phyloP scores from a whole-genome alignment of 1,284 basidiomycete species.

The Amylostereum areolatum region DNA sequence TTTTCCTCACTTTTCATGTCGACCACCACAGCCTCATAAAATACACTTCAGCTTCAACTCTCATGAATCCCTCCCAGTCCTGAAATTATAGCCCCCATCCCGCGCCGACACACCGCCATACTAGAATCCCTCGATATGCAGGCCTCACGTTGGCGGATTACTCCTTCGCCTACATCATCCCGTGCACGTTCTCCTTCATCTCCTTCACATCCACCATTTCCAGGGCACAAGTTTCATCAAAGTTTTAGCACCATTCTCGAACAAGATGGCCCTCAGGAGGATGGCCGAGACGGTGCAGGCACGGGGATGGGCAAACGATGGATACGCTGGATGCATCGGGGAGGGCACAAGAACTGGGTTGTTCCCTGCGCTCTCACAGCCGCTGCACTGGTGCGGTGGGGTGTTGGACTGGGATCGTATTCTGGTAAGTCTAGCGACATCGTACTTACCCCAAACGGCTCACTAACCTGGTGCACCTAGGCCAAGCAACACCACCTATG shows the following conservation, averaged over 20 bases:
- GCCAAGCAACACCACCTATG: conserved; percentile 70
- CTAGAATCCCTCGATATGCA: conserved; percentile 18
- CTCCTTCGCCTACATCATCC: conserved; percentile 16
- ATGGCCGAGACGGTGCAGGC: conserved; percentile 29
- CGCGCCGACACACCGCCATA: conserved; percentile 20
- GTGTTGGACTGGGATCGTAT: conserved; percentile 71
- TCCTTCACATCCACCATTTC: no score
- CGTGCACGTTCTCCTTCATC: conserved; percentile 17
- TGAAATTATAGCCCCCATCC: conserved; percentile 27
- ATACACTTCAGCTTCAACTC: no score
- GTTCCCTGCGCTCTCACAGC: conserved; percentile 46
- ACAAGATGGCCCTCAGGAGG: conserved; percentile 17
- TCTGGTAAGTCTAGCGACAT: conserved; percentile 54
- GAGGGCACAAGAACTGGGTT: conserved; percentile 53
- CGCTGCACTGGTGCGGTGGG: conserved; percentile 58
- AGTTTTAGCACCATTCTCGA: conserved; percentile 33
- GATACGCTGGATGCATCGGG: conserved; percentile 73
- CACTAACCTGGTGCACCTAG: conserved; percentile 27
- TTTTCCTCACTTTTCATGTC: no score
- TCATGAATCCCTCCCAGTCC: conserved; percentile 1
- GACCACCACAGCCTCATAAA: no score
- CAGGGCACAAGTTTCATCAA: conserved; percentile 9
- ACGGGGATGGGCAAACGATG: conserved; percentile 49
- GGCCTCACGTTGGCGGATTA: conserved; percentile 17
- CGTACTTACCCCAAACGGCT: no score